Evolutionary conservation across 1,284 basidiomycete species (phyloP).

Genomic region (Cutaneotrichosporon cutaneum): DNA sequence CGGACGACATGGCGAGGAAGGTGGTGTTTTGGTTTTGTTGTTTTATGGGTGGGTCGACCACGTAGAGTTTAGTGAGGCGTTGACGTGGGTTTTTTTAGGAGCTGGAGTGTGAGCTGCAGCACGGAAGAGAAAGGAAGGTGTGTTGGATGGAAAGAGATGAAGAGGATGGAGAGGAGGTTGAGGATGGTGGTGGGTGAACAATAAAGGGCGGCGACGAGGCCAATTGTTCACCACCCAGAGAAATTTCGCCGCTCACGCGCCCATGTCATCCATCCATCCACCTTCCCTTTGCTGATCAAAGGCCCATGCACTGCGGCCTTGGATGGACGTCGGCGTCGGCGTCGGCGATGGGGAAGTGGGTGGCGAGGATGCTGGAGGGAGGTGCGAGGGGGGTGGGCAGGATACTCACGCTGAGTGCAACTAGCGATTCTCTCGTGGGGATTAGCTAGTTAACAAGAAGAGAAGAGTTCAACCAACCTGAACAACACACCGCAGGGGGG

Average conservation of each 20-base stretch:
- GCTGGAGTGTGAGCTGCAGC: conserved; percentile 7
- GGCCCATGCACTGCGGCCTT: not conserved
- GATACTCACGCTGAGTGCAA: conserved; percentile 22
- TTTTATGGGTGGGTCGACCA: conserved; percentile 30
- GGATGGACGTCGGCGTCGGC: no score
- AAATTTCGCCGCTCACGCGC: conserved; percentile 11
- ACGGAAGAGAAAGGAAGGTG: not conserved
- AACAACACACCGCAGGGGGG: not conserved
- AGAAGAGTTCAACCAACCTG: not conserved
- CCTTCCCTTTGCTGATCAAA: not conserved
- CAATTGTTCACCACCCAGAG: not conserved
- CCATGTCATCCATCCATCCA: conserved; percentile 1
- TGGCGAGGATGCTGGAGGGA: not conserved
- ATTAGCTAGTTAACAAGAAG: conserved; percentile 20
- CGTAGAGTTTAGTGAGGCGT: conserved; percentile 27
- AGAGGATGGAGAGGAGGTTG: not conserved
- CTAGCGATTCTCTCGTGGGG: conserved; percentile 18
- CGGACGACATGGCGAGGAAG: conserved; percentile 37
- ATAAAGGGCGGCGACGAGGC: not conserved
- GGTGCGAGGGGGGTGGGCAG: not conserved
- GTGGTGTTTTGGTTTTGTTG: conserved; percentile 15
- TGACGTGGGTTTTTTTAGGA: conserved; percentile 32
- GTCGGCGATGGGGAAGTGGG: not conserved
- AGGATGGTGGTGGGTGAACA: conserved; percentile 1
- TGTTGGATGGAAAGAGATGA: conserved; percentile 3